Conservation (phyloP, 441 rosid species). For the Eutrema salsugineum region DNA sequence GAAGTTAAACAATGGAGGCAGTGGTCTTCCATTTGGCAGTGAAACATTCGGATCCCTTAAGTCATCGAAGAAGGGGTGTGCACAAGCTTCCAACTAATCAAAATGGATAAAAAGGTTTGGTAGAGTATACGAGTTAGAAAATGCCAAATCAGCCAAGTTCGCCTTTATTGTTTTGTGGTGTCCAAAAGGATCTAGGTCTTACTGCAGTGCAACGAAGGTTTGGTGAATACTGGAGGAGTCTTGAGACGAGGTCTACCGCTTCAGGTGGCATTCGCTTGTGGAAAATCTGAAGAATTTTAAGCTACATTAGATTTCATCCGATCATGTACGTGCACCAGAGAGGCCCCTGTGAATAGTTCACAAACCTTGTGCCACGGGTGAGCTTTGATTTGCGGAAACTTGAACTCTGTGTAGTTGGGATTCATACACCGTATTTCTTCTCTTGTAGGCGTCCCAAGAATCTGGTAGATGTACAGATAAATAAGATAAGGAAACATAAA, state of each 20-base stretch:
- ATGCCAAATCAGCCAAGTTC: background rate
- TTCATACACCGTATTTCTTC: slow-evolving; percentile 97
- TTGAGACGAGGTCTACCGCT: slow-evolving; percentile 40
- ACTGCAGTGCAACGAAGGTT: slow-evolving; percentile 42
- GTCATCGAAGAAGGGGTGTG: slow-evolving; percentile 75
- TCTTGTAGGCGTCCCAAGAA: slow-evolving; percentile 82
- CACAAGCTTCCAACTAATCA: slow-evolving; percentile 77
- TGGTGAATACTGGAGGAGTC: slow-evolving; percentile 39
- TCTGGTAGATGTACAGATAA: slow-evolving; percentile 35
- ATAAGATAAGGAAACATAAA: background rate
- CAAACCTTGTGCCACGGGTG: slow-evolving; percentile 96
- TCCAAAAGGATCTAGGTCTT: background rate
- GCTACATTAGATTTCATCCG: slow-evolving; percentile 11
- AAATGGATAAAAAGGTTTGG: background rate
- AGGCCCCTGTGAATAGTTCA: background rate
- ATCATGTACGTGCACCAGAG: slow-evolving; percentile 1
- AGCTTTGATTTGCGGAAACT: slow-evolving; percentile 90
- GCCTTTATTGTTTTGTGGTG: background rate
- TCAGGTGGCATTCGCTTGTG: slow-evolving; percentile 41
- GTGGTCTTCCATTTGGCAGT: slow-evolving; percentile 67
- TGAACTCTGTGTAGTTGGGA: slow-evolving; percentile 93
- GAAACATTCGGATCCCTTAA: slow-evolving; percentile 58
- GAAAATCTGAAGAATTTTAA: slow-evolving; percentile 28
- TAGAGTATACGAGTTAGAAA: background rate
- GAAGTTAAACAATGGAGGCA: slow-evolving; percentile 79